Conservation (phyloP, 140 eudicot species). For the Ambrosia hybrid region DNA sequence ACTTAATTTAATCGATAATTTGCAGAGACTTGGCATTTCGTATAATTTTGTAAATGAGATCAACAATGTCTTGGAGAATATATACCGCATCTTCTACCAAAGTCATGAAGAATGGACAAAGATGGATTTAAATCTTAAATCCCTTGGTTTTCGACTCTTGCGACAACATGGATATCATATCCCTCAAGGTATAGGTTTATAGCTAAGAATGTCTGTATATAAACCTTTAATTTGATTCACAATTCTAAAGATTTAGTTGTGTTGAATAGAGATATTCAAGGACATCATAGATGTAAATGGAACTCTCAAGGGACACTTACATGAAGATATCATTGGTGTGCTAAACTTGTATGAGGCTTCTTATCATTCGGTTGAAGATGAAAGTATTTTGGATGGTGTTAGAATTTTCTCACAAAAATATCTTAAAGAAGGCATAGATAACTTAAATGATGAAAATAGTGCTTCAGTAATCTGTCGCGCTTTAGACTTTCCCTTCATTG, state of each 20-base stretch:
- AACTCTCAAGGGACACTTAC: not conserved
- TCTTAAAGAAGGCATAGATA: conserved; percentile 25
- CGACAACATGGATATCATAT: no score
- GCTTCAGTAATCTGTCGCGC: conserved; percentile 20
- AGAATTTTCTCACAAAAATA: not conserved
- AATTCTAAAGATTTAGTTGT: not conserved
- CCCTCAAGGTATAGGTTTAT: not conserved
- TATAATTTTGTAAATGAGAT: conserved; percentile 45
- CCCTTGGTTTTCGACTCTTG: no score
- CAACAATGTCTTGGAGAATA: conserved; percentile 10
- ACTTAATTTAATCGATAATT: conserved; percentile 44
- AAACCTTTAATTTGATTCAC: no score
- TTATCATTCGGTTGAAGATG: no score
- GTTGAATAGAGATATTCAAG: conserved; percentile 32
- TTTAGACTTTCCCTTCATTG: conserved; percentile 37
- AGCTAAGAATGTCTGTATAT: no score
- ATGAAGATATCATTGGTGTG: conserved; percentile 12
- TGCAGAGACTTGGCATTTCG: conserved; percentile 47
- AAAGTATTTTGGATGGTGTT: no score
- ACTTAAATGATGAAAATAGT: not conserved
- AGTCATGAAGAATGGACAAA: not conserved
- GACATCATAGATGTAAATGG: conserved; percentile 28
- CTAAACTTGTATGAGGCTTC: no score
- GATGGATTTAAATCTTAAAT: not conserved
- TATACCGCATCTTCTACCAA: not conserved